Base-by-base conservation (phyloP, 1,284 basidiomycete species). In the Chalciporus sp. region DNA sequence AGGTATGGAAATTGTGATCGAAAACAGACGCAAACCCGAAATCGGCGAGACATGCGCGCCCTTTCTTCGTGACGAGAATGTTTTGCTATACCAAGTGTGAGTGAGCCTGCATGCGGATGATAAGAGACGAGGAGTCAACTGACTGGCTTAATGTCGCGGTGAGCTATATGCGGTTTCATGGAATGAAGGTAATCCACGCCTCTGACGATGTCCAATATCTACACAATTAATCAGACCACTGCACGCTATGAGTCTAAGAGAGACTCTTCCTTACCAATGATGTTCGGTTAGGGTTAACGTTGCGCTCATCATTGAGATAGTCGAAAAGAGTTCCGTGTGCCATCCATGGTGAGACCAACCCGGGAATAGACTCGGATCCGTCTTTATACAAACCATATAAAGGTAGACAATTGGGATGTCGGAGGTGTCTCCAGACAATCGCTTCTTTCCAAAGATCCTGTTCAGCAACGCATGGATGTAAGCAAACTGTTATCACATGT, bases 341-440 rank as follows among this genome's bases (percentile, higher is more conserved):
- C 69, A 71, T 70, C 69, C 69, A 68, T 9, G 69, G 66, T 14
- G 68, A 68, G 41, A 68, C 62, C 19, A 68, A 55, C 2, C 58
- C 52, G 40, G 23, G 2, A 8, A 10, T 47, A 31, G 58, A 43
- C 35, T 55, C 28, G 12, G 40, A 50, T 7, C 43, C 49, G 9
- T 49, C 47, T 1, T 6, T 20, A 26, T 59, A 67, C 12, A 63
- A 27, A 12, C 67, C 65, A 49, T 68, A 63, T 12, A 67, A 17
- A 8, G 68, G 66, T 23, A 67, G 31, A 19, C 67, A 67, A 27
- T 67, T 68, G 1, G 66, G 66, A 45, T 70, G 66, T 1, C 47
- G 58, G 20, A 67, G 39, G 43, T 68, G 56, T 20, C 49, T 57
- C 65, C 68, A 70, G 41, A 67, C 39, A 28, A 63, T 48, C n/a